A percentile compares a stretch with the other conserved stretches of the same genome.
phyloP scores from a whole-genome alignment of 345 rosid genomes.

The Salix caprea region DNA sequence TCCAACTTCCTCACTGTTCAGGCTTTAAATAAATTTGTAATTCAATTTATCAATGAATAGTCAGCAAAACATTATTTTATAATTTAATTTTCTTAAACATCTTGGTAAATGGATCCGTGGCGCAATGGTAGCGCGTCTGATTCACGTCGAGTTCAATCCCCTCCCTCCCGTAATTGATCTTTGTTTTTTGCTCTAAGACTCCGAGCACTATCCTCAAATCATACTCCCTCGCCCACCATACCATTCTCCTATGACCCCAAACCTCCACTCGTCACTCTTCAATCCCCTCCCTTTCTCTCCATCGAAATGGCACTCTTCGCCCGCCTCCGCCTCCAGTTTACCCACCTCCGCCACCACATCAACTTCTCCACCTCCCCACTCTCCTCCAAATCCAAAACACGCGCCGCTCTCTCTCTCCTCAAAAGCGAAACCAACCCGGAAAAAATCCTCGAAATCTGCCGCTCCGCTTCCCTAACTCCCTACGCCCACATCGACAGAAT shows the following conservation, averaged over 20 bases:
- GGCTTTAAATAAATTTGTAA: too few species aligned
- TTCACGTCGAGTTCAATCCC: conserved; percentile 80
- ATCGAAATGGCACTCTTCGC: conserved; percentile 4
- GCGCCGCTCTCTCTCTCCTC: conserved; percentile 65
- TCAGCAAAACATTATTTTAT: too few species aligned
- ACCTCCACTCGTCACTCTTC: neutral
- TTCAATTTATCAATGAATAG: too few species aligned
- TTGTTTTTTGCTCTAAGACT: too few species aligned
- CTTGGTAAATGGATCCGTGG: conserved; percentile 56
- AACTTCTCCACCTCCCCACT: conserved; percentile 26
- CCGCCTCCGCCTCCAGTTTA: conserved; percentile 8
- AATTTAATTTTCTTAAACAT: too few species aligned
- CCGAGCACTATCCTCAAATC: neutral
- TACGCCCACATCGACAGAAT: conserved; percentile 53
- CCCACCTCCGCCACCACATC: neutral
- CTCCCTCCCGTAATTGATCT: too few species aligned
- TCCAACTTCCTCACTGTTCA: too few species aligned
- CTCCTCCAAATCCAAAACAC: conserved; percentile 50
- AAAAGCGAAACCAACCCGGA: conserved; percentile 64
- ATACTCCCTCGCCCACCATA: neutral
- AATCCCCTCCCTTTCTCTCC: neutral
- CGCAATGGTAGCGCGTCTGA: conserved; percentile 98
- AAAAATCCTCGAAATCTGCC: conserved; percentile 78
- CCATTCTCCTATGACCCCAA: neutral
- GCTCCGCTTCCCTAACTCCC: conserved; percentile 67